Evolutionary conservation across 139 green algal genomes (phyloP).

Genomic region (Zygnema cylindricum): DNA sequence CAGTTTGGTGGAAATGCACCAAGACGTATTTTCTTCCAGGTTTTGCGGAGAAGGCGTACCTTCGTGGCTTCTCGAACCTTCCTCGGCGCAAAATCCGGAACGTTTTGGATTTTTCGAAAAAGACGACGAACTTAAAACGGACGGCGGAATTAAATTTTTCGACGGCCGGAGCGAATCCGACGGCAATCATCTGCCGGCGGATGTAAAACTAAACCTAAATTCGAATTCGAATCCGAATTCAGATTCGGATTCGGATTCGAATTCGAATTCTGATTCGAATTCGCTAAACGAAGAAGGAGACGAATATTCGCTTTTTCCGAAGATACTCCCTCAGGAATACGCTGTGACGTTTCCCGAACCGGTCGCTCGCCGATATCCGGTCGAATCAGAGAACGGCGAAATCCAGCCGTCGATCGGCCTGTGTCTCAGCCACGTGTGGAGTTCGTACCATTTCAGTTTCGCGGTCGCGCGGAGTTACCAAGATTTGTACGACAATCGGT

Average conservation of each 20-base stretch:
- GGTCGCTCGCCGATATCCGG: background rate
- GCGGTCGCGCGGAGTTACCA: conserved; percentile 25
- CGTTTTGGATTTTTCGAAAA: background rate
- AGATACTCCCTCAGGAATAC: conserved; percentile 25
- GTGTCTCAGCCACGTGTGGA: conserved; percentile 9
- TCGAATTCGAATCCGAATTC: background rate
- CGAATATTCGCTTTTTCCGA: background rate
- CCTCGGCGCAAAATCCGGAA: background rate
- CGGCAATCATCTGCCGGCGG: background rate
- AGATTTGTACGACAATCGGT: conserved; percentile 44
- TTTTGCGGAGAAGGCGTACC: conserved; percentile 43
- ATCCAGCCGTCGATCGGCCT: background rate
- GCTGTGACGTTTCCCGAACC: conserved; percentile 28
- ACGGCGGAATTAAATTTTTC: background rate
- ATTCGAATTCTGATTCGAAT: background rate
- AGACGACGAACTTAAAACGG: background rate
- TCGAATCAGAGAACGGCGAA: background rate
- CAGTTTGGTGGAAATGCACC: conserved; percentile 44
- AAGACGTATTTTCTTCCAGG: conserved; percentile 25
- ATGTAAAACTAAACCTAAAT: background rate
- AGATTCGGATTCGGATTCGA: background rate
- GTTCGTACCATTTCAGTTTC: conserved; percentile 33
- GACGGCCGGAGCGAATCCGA: background rate
- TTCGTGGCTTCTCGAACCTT: conserved; percentile 35
- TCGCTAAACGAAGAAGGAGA: background rate